These are phyloP conservation scores for Carallia pectinifolia DNA, from an alignment of 345 rosid species.

Conservation along the genomic window DNA sequence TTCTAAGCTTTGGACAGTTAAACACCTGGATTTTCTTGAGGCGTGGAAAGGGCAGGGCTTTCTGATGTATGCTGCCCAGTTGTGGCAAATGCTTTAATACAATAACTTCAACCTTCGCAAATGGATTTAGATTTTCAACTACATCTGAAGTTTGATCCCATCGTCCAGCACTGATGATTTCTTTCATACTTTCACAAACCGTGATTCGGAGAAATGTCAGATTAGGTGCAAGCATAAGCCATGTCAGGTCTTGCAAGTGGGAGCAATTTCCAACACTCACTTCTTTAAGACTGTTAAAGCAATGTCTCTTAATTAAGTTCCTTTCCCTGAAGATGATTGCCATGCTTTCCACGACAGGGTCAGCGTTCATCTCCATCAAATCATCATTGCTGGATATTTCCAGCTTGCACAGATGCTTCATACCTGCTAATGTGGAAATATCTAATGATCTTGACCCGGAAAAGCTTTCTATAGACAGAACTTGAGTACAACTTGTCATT, in stretches of 20 bases:
- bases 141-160: not conserved
- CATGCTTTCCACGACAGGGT: not conserved
- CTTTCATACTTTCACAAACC: not conserved
- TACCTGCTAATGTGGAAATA: not conserved
- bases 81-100: not conserved
- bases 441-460: not conserved
- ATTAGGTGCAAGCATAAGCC: slow-evolving; percentile 10
- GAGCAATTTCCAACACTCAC: not conserved
- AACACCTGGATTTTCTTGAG: not conserved
- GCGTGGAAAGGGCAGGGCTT: not conserved
- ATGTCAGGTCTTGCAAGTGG: not conserved
- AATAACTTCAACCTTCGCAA: not conserved
- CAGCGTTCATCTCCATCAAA: slow-evolving; percentile 2
- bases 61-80: not conserved
- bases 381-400: not conserved
- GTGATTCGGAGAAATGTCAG: not conserved
- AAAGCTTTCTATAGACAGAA: not conserved
- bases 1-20: slow-evolving; percentile 7
- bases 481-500: slow-evolving; percentile 1
- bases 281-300: not conserved
- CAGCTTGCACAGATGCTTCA: not conserved
- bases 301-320: not conserved
- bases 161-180: not conserved
- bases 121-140: not conserved
- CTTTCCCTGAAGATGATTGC: not conserved